A percentile compares a stretch with the other conserved stretches of the same genome.
Conservation (phyloP, 495 filamentous ascomycete species). For the Schizothecium vesticola region DNA sequence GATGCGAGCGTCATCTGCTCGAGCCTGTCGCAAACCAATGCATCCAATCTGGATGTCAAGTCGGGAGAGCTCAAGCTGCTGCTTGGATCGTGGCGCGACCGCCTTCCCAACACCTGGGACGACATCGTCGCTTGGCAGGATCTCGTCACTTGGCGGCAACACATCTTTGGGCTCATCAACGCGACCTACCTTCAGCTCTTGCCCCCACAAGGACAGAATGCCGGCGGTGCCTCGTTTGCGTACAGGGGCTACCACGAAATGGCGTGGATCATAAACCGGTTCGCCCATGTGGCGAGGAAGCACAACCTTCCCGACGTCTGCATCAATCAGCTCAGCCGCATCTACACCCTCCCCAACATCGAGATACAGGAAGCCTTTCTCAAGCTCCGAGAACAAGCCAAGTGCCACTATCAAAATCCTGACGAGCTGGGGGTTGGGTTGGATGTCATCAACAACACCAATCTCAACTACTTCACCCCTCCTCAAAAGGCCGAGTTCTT, state of each 20-base stretch:
- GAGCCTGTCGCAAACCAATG: conserved; percentile 79
- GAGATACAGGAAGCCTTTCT: conserved; percentile 99
- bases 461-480: conserved; percentile 92
- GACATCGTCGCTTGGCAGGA: conserved; percentile 99
- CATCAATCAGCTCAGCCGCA: conserved; percentile 91
- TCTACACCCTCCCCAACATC: conserved; percentile 98
- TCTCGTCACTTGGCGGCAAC: conserved; percentile 96
- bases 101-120: conserved; percentile 96
- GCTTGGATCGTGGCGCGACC: conserved; percentile 90
- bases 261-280: conserved; percentile 99
- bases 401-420: conserved; percentile 95
- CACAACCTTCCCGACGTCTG: conserved; percentile 96
- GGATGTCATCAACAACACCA: conserved; percentile 99
- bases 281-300: conserved; percentile 95
- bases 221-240: conserved; percentile 78
- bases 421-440: conserved; percentile 85
- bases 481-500: conserved; percentile 99
- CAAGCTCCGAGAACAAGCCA: conserved; percentile 93
- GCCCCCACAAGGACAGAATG: conserved; percentile 67
- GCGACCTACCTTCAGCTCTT: conserved; percentile 81
- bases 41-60: conserved; percentile 82
- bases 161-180: conserved; percentile 98
- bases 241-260: conserved; percentile 98
- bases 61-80: conserved; percentile 93
- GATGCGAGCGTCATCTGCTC: conserved; percentile 94